Base-by-base conservation (phyloP, 2,329 filamentous ascomycete genomes). In the Beauveria bassiana region DNA sequence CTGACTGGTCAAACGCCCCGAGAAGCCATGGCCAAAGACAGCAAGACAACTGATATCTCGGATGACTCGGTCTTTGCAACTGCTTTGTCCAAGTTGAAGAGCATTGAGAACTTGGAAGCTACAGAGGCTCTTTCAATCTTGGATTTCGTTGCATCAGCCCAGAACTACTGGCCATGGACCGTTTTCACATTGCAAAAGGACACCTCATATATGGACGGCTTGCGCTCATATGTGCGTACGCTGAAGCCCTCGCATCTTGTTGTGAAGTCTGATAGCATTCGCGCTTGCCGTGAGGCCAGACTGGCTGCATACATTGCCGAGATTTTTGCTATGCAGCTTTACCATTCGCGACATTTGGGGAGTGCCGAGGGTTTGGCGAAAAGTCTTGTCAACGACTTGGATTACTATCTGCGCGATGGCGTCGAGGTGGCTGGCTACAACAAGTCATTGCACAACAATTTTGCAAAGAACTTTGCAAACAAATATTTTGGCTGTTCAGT, bases 111-210 rank as follows among this genome's bases (percentile, higher is more conserved):
- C 1, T 72, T 93, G 24, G 80, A 88, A 9, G 80, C 83, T n/a
- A 77, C 79, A 40, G 84, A 91, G 64, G 85, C 87, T 4, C 77
- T 92, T 24, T 86, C 89, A 1, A 86, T 97, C 67, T 80, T 99
- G 18, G 87, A 93, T 68, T 98, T 98, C 71, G 85, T 97, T 43
- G 86, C 90, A 2, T 86, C 89, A 3, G 90, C 93, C 5, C 93
- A 97, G 70, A 95, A 96, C 72, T 90, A 92, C 70, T 98, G 93
- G 93, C 89, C 93, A 1, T 96, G 93, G 91, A 93, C 91, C 1
- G 92, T 96, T 61, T 88, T 90, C 61, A 86, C 89, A 45, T 78
- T 96, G 42, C 85, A 89, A 64, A 87, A 87, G 63, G 89, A 96
- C 68, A 81, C 83, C 0, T 78, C 80, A 0, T 93, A 96, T 68